Evolutionary conservation across 257 asterid species (phyloP), one percentile per base, ranked within the genome.

Genomic region (Primulina tabacum): DNA sequence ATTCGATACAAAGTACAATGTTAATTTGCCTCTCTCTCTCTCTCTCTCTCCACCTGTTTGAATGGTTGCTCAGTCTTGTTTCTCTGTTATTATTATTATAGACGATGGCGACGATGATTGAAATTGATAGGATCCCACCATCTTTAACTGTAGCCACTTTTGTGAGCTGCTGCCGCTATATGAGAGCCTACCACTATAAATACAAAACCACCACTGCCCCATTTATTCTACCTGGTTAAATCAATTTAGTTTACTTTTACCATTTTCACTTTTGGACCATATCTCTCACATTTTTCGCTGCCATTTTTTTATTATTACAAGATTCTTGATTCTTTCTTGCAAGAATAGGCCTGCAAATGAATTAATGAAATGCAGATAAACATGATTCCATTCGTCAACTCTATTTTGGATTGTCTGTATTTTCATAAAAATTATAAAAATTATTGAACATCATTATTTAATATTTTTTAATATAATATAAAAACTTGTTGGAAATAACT

Each of bases 111-210:
- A 43, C 4, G 53, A 43, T 84, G 83, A 81, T 77, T 79, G 89
- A 75, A 78, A 74, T 16, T 55, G 79, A 77, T 75, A 86, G 81
- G 67, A 47, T 50, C 60, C 12, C 69, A 8, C 53, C 61, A 68
- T 61, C 71, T 71, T 58, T 76, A 33, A 58, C 73, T 64, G 71
- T 68, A 73, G 68, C 75, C 70, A 35, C 82, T 70, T 76, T 70
- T 78, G 66, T 59, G 76, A 70, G 68, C 77, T 78, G 67, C 74
- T 56, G 17, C 16, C 67, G 63, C 79, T 65, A 58, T 16, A 18
- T 50, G 57, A 16, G 1, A 50, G 57, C 57, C 57, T 16, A 63
- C 71, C 74, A 70, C 52, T 75, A 72, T 69, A 64, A 69, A 74
- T 74, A 67, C 73, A 73, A 21, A 28, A 50, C 57, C 1, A 72